Evolutionary conservation across 805 yeast species (phyloP), one percentile per base, ranked within the genome.

Genomic region (Candida koratica): DNA sequence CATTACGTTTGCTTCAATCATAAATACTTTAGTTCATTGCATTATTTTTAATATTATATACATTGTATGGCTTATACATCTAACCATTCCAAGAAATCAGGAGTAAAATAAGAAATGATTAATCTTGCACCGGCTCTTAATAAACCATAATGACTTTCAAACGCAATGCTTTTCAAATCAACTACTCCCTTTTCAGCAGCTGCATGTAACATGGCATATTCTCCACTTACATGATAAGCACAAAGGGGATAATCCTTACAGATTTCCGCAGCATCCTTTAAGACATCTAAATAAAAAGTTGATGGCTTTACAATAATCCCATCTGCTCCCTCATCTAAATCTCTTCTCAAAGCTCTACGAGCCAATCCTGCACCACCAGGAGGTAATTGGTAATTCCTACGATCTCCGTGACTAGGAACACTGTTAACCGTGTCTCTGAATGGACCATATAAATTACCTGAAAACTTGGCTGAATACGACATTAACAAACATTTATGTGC

Each of bases 401-500:
- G 77, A 60, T 93, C 97, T 37, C 98, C 98, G 41, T 76, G 71
- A 14, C 85, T 73, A 7, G 98, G 97, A 4, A 81, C 71, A 35
- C 95, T 83, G 24, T 94, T 93, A 3, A 97, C 98, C 29, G 97
- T 97, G 51, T 93, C 98, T 58, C 98, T 75, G 71, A 93, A 93
- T 4, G 98, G 98, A 1, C 98, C 98, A 57, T 93, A 93, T 32
- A 93, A 67, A 44, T 79, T 77, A 23, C 97, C 97, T 41, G 85
- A 71, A 56, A 93, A 93, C 58, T 93, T 93, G 40, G 97, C 97
- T 23, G 95, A 77, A 63, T 93, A 93, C 4, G 96, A 84, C 85
- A 93, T 81, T 24, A 93, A 78, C 67, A 90, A 79, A 32, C 88
- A 80, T 57, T 81, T 79, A 62, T 93, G 95, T 14, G 96, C 96